These are phyloP conservation scores for Pseudopyricularia javanii DNA, from an alignment of 2,329 filamentous ascomycete genomes.

Conservation along the genomic window DNA sequence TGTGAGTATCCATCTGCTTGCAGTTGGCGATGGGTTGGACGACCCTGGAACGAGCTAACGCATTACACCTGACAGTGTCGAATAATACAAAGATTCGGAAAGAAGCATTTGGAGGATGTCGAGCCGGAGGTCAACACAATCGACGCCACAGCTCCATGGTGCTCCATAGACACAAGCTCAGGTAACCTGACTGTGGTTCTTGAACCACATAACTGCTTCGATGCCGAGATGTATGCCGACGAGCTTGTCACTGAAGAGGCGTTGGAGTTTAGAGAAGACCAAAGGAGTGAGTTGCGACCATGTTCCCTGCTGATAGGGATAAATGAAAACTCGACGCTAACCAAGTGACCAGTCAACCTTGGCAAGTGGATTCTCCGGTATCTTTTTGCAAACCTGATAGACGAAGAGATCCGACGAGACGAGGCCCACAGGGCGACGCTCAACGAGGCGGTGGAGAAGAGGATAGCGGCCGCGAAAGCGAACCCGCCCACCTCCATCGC, in stretches of 20 bases:
- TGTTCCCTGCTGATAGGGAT: not conserved
- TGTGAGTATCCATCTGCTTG: constrained; percentile 41
- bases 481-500: constrained; percentile 49
- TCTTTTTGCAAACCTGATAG: constrained; percentile 77
- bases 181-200: constrained; percentile 82
- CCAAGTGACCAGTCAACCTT: constrained; percentile 59
- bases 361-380: constrained; percentile 95
- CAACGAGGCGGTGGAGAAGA: constrained; percentile 48
- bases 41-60: not conserved
- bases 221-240: constrained; percentile 94
- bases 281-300: constrained; percentile 57
- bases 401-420: constrained; percentile 81
- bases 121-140: constrained; percentile 74
- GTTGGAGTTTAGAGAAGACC: constrained; percentile 81
- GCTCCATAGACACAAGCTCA: constrained; percentile 84
- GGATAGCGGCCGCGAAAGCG: constrained; percentile 37
- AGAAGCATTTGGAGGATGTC: constrained; percentile 86
- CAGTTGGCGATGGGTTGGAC: not conserved
- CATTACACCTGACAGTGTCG: constrained; percentile 46
- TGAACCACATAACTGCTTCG: constrained; percentile 92
- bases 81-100: constrained; percentile 84
- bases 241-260: constrained; percentile 63
- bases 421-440: constrained; percentile 58
- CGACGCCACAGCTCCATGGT: constrained; percentile 91
- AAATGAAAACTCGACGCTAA: not conserved